Percentiles rank a stretch among this genome's conserved stretches.
These are phyloP conservation scores for Talaromyces wortmannii DNA, from an alignment of 495 filamentous ascomycete species.

Conservation along the genomic window DNA sequence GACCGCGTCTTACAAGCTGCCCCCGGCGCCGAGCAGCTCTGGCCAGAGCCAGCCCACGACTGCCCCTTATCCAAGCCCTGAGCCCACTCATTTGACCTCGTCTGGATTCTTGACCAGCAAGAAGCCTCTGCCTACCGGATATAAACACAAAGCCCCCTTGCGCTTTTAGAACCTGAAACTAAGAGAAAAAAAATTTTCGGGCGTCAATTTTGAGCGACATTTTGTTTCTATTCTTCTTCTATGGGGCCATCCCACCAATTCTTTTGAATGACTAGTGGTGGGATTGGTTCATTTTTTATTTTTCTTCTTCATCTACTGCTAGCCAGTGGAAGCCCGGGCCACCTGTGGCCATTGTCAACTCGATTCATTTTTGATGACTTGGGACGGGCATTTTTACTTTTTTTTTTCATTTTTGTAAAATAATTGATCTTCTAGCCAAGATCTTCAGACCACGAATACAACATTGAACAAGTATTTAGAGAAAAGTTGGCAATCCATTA, in stretches of 20 bases:
- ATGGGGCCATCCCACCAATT: not conserved
- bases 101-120: conserved; percentile 30
- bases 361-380: no score
- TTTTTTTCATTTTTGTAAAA: not conserved
- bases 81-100: conserved; percentile 21
- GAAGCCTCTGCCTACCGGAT: conserved; percentile 10
- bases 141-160: not conserved
- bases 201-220: no score
- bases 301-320: no score
- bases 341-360: no score
- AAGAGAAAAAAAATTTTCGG: no score
- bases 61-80: conserved; percentile 15
- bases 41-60: conserved; percentile 24
- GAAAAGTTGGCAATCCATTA: no score
- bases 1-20: conserved; percentile 11
- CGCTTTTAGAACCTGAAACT: not conserved
- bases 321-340: no score
- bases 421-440: not conserved
- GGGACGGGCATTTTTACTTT: not conserved
- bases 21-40: conserved; percentile 15
- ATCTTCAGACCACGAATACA: no score
- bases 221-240: not conserved
- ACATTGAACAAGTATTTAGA: no score
- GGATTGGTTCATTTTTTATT: no score
- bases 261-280: no score